Evolutionary conservation across 176 grass and related monocot species (phyloP).

Genomic region (Triticum monococcum): DNA sequence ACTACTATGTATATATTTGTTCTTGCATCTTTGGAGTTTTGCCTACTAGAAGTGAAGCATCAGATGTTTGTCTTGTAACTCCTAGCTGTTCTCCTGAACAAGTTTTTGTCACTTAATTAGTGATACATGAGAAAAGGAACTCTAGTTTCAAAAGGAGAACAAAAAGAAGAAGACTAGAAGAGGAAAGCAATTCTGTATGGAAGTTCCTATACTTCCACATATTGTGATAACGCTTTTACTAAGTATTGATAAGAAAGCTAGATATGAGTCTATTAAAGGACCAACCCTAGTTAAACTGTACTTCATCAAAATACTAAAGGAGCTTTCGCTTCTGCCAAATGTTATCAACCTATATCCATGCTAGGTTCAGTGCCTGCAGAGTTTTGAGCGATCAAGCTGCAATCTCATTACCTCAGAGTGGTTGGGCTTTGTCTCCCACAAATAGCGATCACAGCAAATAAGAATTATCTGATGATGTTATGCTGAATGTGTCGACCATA

Average conservation of each 20-base stretch:
- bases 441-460: not conserved
- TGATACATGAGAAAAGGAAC: not conserved
- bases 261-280: not conserved
- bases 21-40: not conserved
- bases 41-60: not conserved
- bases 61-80: not conserved
- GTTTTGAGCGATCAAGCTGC: not conserved
- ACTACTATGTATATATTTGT: not conserved
- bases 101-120: not conserved
- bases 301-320: not conserved
- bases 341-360: not conserved
- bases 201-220: not conserved
- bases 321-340: not conserved
- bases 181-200: not conserved
- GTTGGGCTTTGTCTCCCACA: not conserved
- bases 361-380: constrained; percentile 4
- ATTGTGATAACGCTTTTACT: not conserved
- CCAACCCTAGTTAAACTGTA: not conserved
- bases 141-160: not conserved
- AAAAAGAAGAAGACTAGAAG: not conserved
- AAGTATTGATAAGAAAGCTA: not conserved
- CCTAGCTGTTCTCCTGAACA: not conserved
- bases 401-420: not conserved
- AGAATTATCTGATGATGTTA: constrained; percentile 2
- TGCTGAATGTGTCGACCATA: not conserved